Percentiles rank a stretch among this genome's conserved stretches.
Evolutionary conservation across 768 basidiomycete genomes (phyloP).

Genomic region (Myochromella boudieri): DNA sequence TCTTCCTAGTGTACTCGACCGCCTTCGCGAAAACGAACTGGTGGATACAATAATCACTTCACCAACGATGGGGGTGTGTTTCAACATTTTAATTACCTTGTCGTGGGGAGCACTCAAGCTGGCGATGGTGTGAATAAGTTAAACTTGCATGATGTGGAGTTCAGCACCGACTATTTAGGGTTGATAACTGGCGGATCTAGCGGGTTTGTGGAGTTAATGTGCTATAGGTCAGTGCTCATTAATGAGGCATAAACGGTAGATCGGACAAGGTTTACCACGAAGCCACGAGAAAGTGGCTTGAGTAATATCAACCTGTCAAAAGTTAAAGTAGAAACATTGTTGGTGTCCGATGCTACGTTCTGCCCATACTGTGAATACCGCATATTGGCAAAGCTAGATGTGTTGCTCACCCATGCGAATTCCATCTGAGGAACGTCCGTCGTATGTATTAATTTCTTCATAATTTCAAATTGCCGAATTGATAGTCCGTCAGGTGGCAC

Average conservation of each 20-base stretch:
- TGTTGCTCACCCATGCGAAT: constrained; percentile 14
- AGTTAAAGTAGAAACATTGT: constrained; percentile 8
- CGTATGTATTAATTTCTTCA: constrained; percentile 7
- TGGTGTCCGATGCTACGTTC: constrained; percentile 10
- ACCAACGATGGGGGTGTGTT: too few species aligned
- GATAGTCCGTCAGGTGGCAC: neutral
- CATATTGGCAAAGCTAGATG: neutral
- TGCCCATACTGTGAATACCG: neutral
- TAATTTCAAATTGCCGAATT: constrained; percentile 6
- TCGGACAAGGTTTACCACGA: constrained; percentile 5
- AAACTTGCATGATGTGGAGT: neutral
- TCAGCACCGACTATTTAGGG: constrained; percentile 12
- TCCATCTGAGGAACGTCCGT: constrained; percentile 13
- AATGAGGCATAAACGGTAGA: neutral
- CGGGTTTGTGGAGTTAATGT: constrained; percentile 14
- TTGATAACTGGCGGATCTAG: constrained; percentile 13
- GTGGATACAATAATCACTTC: too few species aligned
- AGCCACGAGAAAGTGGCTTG: constrained; percentile 15
- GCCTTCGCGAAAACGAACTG: constrained; percentile 17
- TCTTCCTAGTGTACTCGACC: constrained; percentile 13
- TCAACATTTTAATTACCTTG: too few species aligned
- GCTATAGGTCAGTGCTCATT: neutral
- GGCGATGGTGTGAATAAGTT: neutral
- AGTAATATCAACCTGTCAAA: constrained; percentile 14
- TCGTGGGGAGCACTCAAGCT: constrained; percentile 13